Base-by-base conservation (phyloP, 2,329 filamentous ascomycete genomes). In the Monosporascus sp. region DNA sequence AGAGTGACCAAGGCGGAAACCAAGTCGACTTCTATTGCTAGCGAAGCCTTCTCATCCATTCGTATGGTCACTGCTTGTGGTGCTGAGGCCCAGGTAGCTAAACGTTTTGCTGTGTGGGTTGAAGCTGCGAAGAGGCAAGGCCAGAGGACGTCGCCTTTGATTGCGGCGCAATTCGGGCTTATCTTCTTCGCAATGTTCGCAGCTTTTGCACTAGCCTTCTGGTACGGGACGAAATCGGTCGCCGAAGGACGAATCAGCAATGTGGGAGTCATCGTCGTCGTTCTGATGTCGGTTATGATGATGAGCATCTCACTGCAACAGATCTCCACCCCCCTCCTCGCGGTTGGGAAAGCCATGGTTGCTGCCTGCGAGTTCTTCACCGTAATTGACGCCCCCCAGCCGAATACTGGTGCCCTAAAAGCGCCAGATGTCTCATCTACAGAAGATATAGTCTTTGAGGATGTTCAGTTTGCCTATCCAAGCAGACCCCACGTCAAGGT, bases 381-480 rank as follows among this genome's bases (percentile, higher is more conserved):
- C 43, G 76, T 83, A 51, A 79, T 79, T 49, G 77, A 79, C 52
- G 76, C 77, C 1, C 76, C 76, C 1, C 71, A 69, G 50, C 73
- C 76, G 2, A 60, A 64, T 0, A 62, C 55, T 0, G 73, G 70
- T 24, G 72, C 71, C 5, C 63, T 81, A 5, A 75, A 65, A 51
- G 74, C 70, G 1, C 77, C 78, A 1, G 75, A 80, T n/a, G 74
- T 78, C 18, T 76, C 75, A 2, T 73, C 75, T 2, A 70, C 67
- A 6, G 70, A 72, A 18, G 78, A 86, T 50, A 85, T 89, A 48
- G 70, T 78, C 5, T 81, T 92, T 41, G 71, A 81, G 11, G 74
- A 82, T 43, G 80, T 92, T 11, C 80, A 77, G n/a, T 91, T 92
- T 62, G 81, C 86, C 2, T 92, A 92, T 61, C 88, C 88, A 0